A percentile compares a stretch with the other conserved stretches of the same genome.
Conservation (phyloP, 129 eudicot genomes). For the Pittosporum tobira region DNA sequence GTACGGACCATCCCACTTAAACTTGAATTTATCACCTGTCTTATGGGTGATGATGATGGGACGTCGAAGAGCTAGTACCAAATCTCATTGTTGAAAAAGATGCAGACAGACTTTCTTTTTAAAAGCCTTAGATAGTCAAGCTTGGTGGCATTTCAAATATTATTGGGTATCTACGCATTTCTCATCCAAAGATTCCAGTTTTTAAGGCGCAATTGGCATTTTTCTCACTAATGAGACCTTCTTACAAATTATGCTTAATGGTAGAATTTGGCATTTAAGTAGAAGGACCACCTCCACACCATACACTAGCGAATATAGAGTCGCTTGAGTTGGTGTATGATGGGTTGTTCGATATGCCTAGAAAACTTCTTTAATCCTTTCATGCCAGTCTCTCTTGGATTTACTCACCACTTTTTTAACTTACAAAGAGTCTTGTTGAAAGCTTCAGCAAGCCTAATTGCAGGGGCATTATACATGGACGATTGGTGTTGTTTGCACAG, state of each 20-base stretch:
- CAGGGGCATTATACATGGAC: too few species aligned
- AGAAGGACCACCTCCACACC: conserved; percentile 15
- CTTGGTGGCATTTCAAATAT: too few species aligned
- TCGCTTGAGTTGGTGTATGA: neutral
- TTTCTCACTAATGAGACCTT: neutral
- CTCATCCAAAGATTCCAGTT: too few species aligned
- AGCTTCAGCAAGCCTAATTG: conserved; percentile 1
- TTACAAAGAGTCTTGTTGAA: conserved; percentile 6
- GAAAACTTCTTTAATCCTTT: conserved; percentile 4
- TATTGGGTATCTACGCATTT: neutral
- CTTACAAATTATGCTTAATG: neutral
- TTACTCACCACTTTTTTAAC: neutral
- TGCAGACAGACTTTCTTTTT: too few species aligned
- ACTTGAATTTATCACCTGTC: too few species aligned
- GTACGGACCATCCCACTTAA: too few species aligned
- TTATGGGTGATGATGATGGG: too few species aligned
- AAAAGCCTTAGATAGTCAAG: too few species aligned
- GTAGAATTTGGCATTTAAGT: conserved; percentile 6
- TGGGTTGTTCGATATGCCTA: conserved; percentile 9
- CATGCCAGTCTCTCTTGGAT: neutral
- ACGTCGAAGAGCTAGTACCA: too few species aligned
- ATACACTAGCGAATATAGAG: neutral
- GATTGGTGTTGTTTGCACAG: neutral
- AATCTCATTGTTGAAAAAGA: too few species aligned
- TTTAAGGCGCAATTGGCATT: neutral